Evolutionary conservation across 1,284 basidiomycete genomes (phyloP).

Genomic region (Cutaneotrichosporon sp.): DNA sequence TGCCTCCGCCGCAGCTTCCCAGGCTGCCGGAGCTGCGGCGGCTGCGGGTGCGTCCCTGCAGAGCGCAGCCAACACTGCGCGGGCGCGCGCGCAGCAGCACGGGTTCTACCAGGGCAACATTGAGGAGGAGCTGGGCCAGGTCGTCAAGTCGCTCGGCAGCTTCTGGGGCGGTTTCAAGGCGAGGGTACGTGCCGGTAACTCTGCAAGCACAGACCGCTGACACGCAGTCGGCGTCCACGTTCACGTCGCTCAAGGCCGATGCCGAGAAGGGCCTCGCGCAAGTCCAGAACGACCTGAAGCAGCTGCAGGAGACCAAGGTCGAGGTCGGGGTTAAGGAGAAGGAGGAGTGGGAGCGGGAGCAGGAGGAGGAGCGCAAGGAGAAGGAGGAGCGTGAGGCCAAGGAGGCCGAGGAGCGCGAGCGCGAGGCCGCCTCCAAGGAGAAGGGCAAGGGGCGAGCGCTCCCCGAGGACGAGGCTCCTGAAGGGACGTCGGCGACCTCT

Average conservation of each 20-base stretch:
- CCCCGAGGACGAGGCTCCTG: constrained; percentile 11
- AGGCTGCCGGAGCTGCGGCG: constrained; percentile 1
- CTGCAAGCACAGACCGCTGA: not conserved
- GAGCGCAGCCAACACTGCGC: not conserved
- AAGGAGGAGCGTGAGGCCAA: constrained; percentile 22
- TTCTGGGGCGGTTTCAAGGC: constrained; percentile 88
- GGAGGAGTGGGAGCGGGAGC: constrained; percentile 33
- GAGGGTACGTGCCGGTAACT: constrained; percentile 67
- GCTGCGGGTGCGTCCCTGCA: constrained; percentile 3
- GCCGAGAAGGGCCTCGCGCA: constrained; percentile 72
- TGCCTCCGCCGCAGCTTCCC: not conserved
- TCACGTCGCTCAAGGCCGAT: constrained; percentile 75
- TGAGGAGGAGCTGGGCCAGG: constrained; percentile 82
- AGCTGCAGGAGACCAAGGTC: constrained; percentile 47
- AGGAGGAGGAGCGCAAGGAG: constrained; percentile 31
- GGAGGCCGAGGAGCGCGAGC: constrained; percentile 16
- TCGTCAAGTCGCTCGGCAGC: constrained; percentile 70
- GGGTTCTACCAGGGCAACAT: constrained; percentile 56
- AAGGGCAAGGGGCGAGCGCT: constrained; percentile 38
- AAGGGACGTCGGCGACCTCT: not conserved
- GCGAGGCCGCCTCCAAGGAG: constrained; percentile 27
- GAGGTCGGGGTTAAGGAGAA: constrained; percentile 47
- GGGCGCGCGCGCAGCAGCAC: constrained; percentile 27
- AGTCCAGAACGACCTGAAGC: constrained; percentile 74
- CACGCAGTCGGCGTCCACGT: constrained; percentile 68